A percentile compares a stretch with the other conserved stretches of the same genome.
phyloP scores from a whole-genome alignment of 2,329 filamentous ascomycete species.

The Thelonectria discophora region DNA sequence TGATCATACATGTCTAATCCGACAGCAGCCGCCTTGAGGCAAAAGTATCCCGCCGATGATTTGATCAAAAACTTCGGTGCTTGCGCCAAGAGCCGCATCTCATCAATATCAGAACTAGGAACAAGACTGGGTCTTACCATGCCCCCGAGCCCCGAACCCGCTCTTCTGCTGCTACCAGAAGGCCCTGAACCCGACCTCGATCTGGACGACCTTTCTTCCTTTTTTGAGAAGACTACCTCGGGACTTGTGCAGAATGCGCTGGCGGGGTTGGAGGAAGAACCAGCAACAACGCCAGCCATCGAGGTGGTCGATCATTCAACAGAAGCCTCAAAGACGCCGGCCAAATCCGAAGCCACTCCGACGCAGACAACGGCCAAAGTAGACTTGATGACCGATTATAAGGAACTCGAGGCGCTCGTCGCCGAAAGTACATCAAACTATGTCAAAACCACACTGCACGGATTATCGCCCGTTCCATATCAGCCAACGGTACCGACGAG shows the following conservation, averaged over 20 bases:
- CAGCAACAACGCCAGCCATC: conserved; percentile 22
- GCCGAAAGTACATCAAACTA: conserved; percentile 57
- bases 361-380: conserved; percentile 45
- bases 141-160: conserved; percentile 41
- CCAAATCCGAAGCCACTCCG: conserved; percentile 32
- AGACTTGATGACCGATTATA: conserved; percentile 51
- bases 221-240: conserved; percentile 54
- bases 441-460: conserved; percentile 55
- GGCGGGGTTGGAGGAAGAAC: conserved; percentile 48
- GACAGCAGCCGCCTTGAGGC: conserved; percentile 44
- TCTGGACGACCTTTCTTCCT: conserved; percentile 53
- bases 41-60: conserved; percentile 53
- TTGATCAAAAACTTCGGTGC: conserved; percentile 47
- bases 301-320: conserved; percentile 37
- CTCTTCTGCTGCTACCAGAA: conserved; percentile 42
- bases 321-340: conserved; percentile 39
- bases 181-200: conserved; percentile 46
- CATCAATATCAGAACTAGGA: conserved; percentile 46
- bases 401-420: conserved; percentile 55
- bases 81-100: conserved; percentile 47
- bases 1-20: conserved; percentile 9
- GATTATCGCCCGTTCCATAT: conserved; percentile 54
- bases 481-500: conserved; percentile 53
- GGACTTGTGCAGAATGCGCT: conserved; percentile 53
- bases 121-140: conserved; percentile 49